These are phyloP conservation scores for Pythium insidiosum DNA, from an alignment of 352 stramenopile species.

Conservation along the genomic window DNA sequence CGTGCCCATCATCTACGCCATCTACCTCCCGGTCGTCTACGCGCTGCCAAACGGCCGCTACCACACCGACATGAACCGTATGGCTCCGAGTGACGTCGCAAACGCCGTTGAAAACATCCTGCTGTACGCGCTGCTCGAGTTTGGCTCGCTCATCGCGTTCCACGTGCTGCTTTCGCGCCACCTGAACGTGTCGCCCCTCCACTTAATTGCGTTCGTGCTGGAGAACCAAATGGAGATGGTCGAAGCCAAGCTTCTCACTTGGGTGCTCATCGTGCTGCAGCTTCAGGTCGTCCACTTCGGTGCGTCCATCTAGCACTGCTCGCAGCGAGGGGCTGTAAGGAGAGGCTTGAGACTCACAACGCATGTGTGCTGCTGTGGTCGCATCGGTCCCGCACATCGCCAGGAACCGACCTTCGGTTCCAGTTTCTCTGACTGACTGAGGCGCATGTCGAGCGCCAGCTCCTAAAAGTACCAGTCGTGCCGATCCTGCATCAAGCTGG, in stretches of 20 bases:
- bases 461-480: too few relatives aligned
- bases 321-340: too few relatives aligned
- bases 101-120: background rate
- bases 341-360: too few relatives aligned
- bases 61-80: background rate
- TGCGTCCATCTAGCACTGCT: too few relatives aligned
- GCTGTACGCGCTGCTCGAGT: slow-evolving; percentile 4
- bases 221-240: slow-evolving; percentile 22
- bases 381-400: too few relatives aligned
- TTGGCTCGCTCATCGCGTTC: slow-evolving; percentile 3
- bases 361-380: too few relatives aligned
- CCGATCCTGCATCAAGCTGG: too few relatives aligned
- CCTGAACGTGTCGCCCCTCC: slow-evolving; percentile 8
- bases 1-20: slow-evolving; percentile 6
- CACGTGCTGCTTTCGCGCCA: background rate
- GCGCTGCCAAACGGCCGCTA: slow-evolving; percentile 5
- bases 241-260: slow-evolving; percentile 21
- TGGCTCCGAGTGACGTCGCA: background rate
- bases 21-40: slow-evolving; percentile 3
- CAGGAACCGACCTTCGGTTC: too few relatives aligned
- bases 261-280: slow-evolving; percentile 19
- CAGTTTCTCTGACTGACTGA: too few relatives aligned
- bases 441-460: too few relatives aligned
- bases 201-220: slow-evolving; percentile 32
- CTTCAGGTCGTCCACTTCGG: slow-evolving; percentile 26